phyloP scores from a whole-genome alignment of 805 yeast genomes.

The Metschnikowia koreensis region DNA sequence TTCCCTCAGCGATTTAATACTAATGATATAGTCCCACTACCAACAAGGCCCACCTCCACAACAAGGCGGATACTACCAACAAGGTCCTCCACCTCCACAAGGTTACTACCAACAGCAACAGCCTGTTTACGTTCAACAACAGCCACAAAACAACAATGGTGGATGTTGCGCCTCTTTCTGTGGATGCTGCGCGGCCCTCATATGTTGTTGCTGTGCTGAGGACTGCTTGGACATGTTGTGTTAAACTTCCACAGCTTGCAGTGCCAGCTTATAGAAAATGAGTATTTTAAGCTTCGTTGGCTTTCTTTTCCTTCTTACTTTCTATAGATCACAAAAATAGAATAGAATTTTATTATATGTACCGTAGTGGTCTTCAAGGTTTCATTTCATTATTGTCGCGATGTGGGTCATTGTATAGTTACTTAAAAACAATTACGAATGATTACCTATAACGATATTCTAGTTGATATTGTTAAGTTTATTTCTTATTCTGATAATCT shows the following conservation, averaged over 20 bases:
- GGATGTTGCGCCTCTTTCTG: conserved; percentile 26
- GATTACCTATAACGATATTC: too few species aligned
- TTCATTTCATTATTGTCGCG: too few species aligned
- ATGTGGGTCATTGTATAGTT: too few species aligned
- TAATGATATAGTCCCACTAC: conserved; percentile 11
- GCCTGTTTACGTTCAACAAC: conserved; percentile 34
- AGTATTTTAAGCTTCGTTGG: background rate
- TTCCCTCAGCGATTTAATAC: background rate
- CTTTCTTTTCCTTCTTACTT: too few species aligned
- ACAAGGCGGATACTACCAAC: conserved; percentile 16
- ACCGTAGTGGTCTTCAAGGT: too few species aligned
- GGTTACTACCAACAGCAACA: conserved; percentile 35
- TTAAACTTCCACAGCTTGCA: background rate
- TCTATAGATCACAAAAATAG: too few species aligned
- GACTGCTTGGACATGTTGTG: conserved; percentile 18
- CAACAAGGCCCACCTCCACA: conserved; percentile 15
- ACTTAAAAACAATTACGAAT: too few species aligned
- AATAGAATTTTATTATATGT: too few species aligned
- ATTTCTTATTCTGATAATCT: too few species aligned
- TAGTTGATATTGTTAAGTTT: too few species aligned
- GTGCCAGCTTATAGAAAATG: background rate
- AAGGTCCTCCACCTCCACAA: conserved; percentile 23
- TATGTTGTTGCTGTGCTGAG: conserved; percentile 24
- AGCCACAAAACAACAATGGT: conserved; percentile 20
- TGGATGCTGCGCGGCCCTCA: conserved; percentile 22